Percentiles rank a stretch among this genome's conserved stretches.
Evolutionary conservation across 371 early-diverging fungal species (phyloP).

Genomic region (Circinella umbellata): DNA sequence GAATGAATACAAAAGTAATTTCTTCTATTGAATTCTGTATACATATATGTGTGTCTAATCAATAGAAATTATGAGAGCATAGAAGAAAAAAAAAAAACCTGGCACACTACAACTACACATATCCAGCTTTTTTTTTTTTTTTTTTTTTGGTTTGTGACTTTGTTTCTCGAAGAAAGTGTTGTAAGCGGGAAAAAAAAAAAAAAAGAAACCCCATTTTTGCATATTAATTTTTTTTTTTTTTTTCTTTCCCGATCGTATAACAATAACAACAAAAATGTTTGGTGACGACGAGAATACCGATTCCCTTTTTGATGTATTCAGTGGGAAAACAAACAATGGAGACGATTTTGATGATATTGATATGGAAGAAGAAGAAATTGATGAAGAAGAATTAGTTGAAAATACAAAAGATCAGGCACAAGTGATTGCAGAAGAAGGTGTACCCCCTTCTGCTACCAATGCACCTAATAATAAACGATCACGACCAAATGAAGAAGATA

Average conservation of each 20-base stretch:
- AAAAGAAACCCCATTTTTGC: too few relatives aligned
- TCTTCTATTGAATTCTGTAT: too few relatives aligned
- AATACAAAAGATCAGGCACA: conserved; percentile 12
- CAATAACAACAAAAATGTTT: conserved; percentile 16
- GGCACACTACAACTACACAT: too few relatives aligned
- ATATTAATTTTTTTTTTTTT: neutral
- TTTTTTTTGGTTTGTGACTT: too few relatives aligned
- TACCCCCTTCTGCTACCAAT: conserved; percentile 1
- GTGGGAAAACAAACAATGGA: conserved; percentile 8
- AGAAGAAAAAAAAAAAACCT: too few relatives aligned
- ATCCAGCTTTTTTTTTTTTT: too few relatives aligned
- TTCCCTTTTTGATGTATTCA: conserved; percentile 26
- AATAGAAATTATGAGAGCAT: too few relatives aligned
- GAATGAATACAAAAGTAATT: too few relatives aligned
- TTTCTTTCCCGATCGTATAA: neutral
- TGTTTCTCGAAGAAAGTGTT: too few relatives aligned
- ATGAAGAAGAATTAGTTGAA: conserved; percentile 22
- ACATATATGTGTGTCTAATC: too few relatives aligned
- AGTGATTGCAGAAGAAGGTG: neutral
- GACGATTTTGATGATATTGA: conserved; percentile 21
- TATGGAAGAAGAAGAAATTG: conserved; percentile 8
- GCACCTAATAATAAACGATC: conserved; percentile 2
- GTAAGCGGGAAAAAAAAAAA: too few relatives aligned
- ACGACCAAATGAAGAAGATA: neutral
- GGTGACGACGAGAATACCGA: conserved; percentile 26